Evolutionary conservation across 345 rosid species (phyloP), one percentile per base, ranked within the genome.

Genomic region (Microcos paniculata): DNA sequence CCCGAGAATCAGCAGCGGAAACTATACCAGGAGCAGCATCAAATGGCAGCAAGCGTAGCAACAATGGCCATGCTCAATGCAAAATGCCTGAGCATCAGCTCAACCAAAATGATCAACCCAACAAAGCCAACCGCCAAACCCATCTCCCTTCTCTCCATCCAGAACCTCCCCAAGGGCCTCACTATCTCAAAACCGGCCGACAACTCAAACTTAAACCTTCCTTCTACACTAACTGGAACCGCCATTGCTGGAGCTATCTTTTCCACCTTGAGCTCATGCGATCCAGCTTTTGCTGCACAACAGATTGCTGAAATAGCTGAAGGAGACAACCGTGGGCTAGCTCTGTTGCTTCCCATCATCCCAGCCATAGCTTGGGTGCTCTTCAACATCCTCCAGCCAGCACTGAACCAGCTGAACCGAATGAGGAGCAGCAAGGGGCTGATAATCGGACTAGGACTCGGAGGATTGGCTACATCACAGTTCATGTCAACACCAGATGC

Each of bases 321-420:
- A 49, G 92, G 90, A 9, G 99, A 95, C 83, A 96, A 88, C 85
- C 92, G 99, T 12, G 99, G 99, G 8, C 12, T 88, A 3, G 96
- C 98, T 1, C 90, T 96, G 16, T 80, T 96, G 77, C 89, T 96
- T 8, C 98, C 98, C 2, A 69, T 96, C 78, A 72, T 93, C 51
- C 99, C 96, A 1, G 98, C 99, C 49, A 83, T 96, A 55, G 94
- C 68, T 1, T 95, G 99, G 99, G 99, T 93, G 14, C 93, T 95
- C 8, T 95, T 66, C 93, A 95, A 95, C 85, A 95, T 95, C 71
- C 90, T 93, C 58, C 99, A 88, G 74, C 99, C 99, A 4, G 99
- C 97, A 7, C 84, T 95, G 1, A 95, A 95, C 86, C 99, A 95
- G 82, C 10, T 93, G 82, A 88, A 84, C 91, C 77, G 84, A 62